A percentile compares a stretch with the other conserved stretches of the same genome.
These are phyloP conservation scores for Dioscorea alata DNA, from an alignment of 106 monocot species.

Conservation along the genomic window DNA sequence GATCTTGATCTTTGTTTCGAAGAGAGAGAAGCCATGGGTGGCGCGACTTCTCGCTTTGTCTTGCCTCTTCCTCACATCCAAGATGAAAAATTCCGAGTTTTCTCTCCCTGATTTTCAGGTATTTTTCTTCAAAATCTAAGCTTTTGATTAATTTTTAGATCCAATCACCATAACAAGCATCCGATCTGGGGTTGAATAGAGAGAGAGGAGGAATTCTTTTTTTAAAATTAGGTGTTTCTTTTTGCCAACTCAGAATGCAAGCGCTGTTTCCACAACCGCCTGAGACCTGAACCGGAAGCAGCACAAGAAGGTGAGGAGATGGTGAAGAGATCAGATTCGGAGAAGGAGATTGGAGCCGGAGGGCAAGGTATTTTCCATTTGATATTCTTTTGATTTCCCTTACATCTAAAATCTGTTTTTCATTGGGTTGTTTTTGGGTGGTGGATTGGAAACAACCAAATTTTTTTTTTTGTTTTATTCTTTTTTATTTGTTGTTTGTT, in stretches of 20 bases:
- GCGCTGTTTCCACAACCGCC: slow-evolving; percentile 86
- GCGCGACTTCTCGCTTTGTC: slow-evolving; percentile 55
- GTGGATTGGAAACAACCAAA: too few relatives aligned
- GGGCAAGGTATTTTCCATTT: too few relatives aligned
- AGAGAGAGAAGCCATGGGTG: slow-evolving; percentile 74
- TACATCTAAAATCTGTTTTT: too few relatives aligned
- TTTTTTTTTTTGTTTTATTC: too few relatives aligned
- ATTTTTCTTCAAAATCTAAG: not conserved
- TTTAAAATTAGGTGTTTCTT: slow-evolving; percentile 9
- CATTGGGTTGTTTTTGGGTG: too few relatives aligned
- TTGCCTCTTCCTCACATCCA: slow-evolving; percentile 81
- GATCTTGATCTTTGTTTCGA: not conserved
- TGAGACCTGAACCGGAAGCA: too few relatives aligned
- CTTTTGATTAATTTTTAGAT: not conserved
- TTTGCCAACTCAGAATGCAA: slow-evolving; percentile 34
- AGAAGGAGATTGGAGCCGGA: too few relatives aligned
- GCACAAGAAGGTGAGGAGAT: too few relatives aligned
- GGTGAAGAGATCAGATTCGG: too few relatives aligned
- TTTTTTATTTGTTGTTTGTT: too few relatives aligned
- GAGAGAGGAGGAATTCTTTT: slow-evolving; percentile 36
- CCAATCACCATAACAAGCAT: not conserved
- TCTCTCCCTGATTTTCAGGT: slow-evolving; percentile 57
- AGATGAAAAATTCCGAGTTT: slow-evolving; percentile 67
- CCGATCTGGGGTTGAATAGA: slow-evolving; percentile 10
- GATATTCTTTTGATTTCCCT: too few relatives aligned